phyloP scores from a whole-genome alignment of 208 protist species.

The Wallacemonas rigidus region DNA sequence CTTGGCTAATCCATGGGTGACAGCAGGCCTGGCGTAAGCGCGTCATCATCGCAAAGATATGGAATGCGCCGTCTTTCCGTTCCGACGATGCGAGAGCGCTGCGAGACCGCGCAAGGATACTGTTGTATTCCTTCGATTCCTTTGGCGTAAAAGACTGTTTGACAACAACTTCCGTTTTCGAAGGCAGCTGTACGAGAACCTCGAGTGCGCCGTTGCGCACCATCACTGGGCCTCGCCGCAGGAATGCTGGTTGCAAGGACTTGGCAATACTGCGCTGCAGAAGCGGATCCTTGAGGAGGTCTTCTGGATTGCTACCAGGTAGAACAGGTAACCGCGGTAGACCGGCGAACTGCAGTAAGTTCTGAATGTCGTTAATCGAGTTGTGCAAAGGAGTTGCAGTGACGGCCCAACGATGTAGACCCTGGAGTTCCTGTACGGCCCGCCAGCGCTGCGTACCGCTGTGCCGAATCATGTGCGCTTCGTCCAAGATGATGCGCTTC shows the following conservation, averaged over 20 bases:
- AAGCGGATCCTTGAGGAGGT: constrained; percentile 74
- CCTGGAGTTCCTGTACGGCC: constrained; percentile 79
- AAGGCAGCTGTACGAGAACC: constrained; percentile 80
- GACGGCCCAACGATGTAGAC: constrained; percentile 89
- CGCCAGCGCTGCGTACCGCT: constrained; percentile 80
- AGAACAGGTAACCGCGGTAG: constrained; percentile 77
- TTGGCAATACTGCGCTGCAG: constrained; percentile 82
- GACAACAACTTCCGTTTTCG: constrained; percentile 72
- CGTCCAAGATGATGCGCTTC: constrained; percentile 95
- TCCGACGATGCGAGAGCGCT: constrained; percentile 70
- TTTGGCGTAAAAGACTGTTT: constrained; percentile 65
- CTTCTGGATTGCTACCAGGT: constrained; percentile 63
- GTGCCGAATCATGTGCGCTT: constrained; percentile 94
- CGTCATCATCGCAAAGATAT: constrained; percentile 94
- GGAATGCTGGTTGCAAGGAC: constrained; percentile 87
- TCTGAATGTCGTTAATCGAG: constrained; percentile 92
- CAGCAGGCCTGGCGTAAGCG: constrained; percentile 93
- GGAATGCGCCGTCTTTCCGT: constrained; percentile 65
- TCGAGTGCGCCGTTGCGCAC: constrained; percentile 79
- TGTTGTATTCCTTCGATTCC: constrained; percentile 89
- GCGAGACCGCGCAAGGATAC: constrained; percentile 75
- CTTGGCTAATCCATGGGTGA: constrained; percentile 88
- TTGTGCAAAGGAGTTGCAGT: constrained; percentile 95
- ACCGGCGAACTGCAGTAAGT: constrained; percentile 85
- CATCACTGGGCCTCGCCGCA: constrained; percentile 87